phyloP scores from a whole-genome alignment of 768 basidiomycete genomes.

The Pulveroboletus sp. region DNA sequence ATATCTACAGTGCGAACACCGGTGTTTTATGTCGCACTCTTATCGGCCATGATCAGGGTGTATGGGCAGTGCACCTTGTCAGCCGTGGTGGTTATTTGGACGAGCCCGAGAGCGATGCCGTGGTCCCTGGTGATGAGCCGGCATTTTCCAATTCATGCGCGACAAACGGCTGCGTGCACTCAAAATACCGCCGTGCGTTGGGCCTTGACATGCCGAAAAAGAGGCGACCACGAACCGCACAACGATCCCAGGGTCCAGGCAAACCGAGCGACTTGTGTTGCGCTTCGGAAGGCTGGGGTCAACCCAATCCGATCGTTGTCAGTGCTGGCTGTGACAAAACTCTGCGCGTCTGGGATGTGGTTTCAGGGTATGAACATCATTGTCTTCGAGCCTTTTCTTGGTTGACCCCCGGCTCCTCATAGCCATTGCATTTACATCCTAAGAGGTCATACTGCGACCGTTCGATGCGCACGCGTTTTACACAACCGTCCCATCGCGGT shows the following conservation, averaged over 20 bases:
- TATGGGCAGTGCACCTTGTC: slow-evolving; percentile 87
- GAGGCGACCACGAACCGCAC: slow-evolving; percentile 20
- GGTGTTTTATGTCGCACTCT: slow-evolving; percentile 77
- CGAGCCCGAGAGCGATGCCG: slow-evolving; percentile 9
- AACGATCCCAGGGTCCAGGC: slow-evolving; percentile 16
- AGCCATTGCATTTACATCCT: slow-evolving; percentile 75
- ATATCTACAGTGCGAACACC: slow-evolving; percentile 76
- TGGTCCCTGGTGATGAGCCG: slow-evolving; percentile 7
- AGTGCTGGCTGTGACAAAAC: slow-evolving; percentile 92
- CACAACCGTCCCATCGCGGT: slow-evolving; percentile 87
- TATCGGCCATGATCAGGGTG: slow-evolving; percentile 82
- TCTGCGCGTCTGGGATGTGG: slow-evolving; percentile 89
- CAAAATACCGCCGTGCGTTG: slow-evolving; percentile 44
- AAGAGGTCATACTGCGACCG: slow-evolving; percentile 82
- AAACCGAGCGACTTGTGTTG: slow-evolving; percentile 54
- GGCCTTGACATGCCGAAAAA: slow-evolving; percentile 38
- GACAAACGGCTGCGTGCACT: slow-evolving; percentile 26
- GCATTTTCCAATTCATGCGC: not conserved
- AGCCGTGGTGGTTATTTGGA: slow-evolving; percentile 54
- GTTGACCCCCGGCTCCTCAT: slow-evolving; percentile 3
- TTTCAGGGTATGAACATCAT: slow-evolving; percentile 59
- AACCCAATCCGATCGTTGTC: slow-evolving; percentile 75
- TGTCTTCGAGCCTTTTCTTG: not conserved
- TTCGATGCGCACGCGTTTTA: slow-evolving; percentile 85
- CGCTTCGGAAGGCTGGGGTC: slow-evolving; percentile 85